Percentiles rank a stretch among this genome's conserved stretches.
Conservation (phyloP, 2,329 filamentous ascomycete species). For the Fusarium sp. region DNA sequence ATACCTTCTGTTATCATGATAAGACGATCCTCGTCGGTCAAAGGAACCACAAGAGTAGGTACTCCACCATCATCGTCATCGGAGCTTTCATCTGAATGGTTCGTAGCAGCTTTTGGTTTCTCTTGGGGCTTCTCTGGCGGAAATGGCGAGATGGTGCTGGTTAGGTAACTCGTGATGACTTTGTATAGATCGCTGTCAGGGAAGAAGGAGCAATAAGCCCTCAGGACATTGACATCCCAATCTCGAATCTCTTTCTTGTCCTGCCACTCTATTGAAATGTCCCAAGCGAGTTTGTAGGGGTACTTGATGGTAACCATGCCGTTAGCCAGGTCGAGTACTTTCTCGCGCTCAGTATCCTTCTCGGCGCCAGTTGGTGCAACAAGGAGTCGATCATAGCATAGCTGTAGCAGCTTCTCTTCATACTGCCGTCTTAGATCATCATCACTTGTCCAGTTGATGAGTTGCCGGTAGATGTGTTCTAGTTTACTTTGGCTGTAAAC, state of each 20-base stretch:
- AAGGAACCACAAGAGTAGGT: conserved; percentile 64
- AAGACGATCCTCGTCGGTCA: conserved; percentile 81
- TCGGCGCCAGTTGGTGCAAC: conserved; percentile 71
- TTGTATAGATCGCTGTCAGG: conserved; percentile 85
- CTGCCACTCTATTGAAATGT: conserved; percentile 88
- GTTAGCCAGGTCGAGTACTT: conserved; percentile 79
- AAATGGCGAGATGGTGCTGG: conserved; percentile 86
- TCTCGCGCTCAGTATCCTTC: conserved; percentile 76
- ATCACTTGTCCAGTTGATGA: conserved; percentile 91
- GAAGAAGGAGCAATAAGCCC: conserved; percentile 85
- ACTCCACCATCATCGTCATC: conserved; percentile 68
- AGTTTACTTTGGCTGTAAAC: conserved; percentile 80
- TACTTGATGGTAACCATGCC: conserved; percentile 98
- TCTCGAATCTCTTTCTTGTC: conserved; percentile 79
- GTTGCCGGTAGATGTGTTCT: conserved; percentile 81
- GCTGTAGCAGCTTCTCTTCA: conserved; percentile 88
- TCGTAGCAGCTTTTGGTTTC: conserved; percentile 41
- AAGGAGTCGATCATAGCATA: conserved; percentile 81
- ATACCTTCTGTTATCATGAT: conserved; percentile 83
- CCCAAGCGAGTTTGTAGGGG: conserved; percentile 89
- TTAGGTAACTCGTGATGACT: conserved; percentile 83
- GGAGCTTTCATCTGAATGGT: conserved; percentile 64
- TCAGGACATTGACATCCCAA: conserved; percentile 81
- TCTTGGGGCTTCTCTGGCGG: conserved; percentile 55
- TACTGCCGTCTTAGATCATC: conserved; percentile 85